phyloP scores from a whole-genome alignment of 1,139 yeast species.

The Debaryomycetaceae sp. region DNA sequence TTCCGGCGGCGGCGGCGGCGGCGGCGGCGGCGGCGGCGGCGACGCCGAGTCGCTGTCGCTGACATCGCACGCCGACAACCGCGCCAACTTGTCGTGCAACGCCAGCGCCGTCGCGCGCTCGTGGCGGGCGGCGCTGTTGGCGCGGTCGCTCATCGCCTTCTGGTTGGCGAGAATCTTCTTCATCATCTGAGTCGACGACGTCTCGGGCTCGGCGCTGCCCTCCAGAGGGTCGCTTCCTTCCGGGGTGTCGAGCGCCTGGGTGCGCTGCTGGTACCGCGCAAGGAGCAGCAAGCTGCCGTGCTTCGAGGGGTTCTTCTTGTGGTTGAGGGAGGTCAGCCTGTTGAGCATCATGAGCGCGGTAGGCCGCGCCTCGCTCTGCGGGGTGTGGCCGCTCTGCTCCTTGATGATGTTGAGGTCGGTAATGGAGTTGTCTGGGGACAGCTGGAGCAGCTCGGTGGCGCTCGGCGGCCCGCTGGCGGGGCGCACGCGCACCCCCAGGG shows the following conservation, averaged over 20 bases:
- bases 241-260: too few species aligned
- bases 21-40: conserved; percentile 10
- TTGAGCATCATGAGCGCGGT: conserved; percentile 9
- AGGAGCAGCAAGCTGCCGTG: conserved; percentile 17
- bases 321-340: conserved; percentile 30
- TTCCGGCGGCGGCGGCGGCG: conserved; percentile 8
- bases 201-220: too few species aligned
- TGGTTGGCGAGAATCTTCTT: too few species aligned
- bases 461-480: conserved; percentile 13
- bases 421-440: conserved; percentile 13
- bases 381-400: conserved; percentile 15
- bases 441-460: conserved; percentile 11
- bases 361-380: conserved; percentile 11
- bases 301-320: conserved; percentile 20
- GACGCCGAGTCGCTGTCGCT: conserved; percentile 2
- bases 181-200: too few species aligned
- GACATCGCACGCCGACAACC: conserved; percentile 8
- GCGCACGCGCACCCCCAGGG: conserved; percentile 15
- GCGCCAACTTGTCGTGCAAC: conserved; percentile 9
- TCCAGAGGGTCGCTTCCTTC: conserved; percentile 14
- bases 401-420: conserved; percentile 25
- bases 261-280: conserved; percentile 19
- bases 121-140: too few species aligned
- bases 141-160: too few species aligned
- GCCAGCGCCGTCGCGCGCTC: too few species aligned